Base-by-base conservation (phyloP, 148 eudicot genomes). In the Rhododendron ferrugineum region DNA sequence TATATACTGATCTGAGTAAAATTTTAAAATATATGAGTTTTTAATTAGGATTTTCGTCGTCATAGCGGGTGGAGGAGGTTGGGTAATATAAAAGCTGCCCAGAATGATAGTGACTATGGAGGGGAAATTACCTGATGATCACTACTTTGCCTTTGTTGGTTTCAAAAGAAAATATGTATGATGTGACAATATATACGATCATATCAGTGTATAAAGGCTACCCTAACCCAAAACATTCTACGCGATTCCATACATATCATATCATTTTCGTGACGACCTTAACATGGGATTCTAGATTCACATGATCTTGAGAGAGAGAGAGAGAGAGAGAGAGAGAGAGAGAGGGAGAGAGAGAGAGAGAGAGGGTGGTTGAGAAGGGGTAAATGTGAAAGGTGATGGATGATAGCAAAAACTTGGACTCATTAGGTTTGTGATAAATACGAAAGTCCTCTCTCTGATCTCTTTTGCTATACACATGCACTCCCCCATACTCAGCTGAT, bases 361-460 rank as follows among this genome's bases (percentile, higher is more conserved):
- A 34, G 84, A 68, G 36, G 79, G 62, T 73, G 5, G 85, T 74
- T 74, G 85, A 54, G 70, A 75, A 36, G 26, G 46, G 70, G 13
- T 84, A 84, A 84, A 72, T 73, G 85, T 72, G 85, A 75, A 84
- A 50, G 79, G 26, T 76, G 86, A 84, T 56, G 81, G 49, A 58
- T 76, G 74, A 84, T 84, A 34, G 70, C 49, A 52, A 75, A 84
- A 75, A 30, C 4, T 14, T 49, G 73, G 80, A 37, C 78, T 84
- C 54, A 37, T 54, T 84, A 37, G 86, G 70, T 40, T 37, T 58
- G 84, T 56, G 72, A 75, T 58, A 74, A 58, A 58, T 58, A 22
- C 9, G 0, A 56, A 84, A 75, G 46, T 20, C 37, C 13, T 74
- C 66, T 37, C 70, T 22, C 66, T 60, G 8, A 8, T 52, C 81